phyloP scores from a whole-genome alignment of 352 stramenopile species.

The Globisporangium paddicum region DNA sequence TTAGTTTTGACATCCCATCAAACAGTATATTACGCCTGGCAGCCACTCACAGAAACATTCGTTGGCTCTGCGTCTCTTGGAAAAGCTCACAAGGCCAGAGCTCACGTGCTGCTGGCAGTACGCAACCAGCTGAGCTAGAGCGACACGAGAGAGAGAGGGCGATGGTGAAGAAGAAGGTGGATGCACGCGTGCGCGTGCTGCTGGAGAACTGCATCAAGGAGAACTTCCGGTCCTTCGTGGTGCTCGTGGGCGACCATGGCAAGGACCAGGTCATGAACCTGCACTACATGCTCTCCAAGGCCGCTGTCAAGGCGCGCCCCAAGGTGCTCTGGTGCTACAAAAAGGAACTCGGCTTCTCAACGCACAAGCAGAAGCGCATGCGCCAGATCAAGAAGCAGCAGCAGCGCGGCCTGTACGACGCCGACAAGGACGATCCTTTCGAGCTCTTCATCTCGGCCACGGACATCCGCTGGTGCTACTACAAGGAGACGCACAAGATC shows the following conservation, averaged over 20 bases:
- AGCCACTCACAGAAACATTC: neutral
- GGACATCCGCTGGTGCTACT: constrained; percentile 99
- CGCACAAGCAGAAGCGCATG: constrained; percentile 94
- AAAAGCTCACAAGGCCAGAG: neutral
- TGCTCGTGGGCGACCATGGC: constrained; percentile 98
- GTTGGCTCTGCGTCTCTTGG: constrained; percentile 13
- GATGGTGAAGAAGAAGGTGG: constrained; percentile 99
- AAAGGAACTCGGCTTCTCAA: constrained; percentile 99
- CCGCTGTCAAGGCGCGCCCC: constrained; percentile 91
- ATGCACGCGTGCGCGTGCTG: constrained; percentile 96
- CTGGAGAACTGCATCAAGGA: constrained; percentile 97
- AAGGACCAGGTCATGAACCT: constrained; percentile 99
- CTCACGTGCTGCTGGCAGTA: constrained; percentile 15
- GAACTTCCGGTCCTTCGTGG: constrained; percentile 96
- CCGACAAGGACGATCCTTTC: constrained; percentile 94
- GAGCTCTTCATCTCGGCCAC: constrained; percentile 99
- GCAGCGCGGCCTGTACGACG: constrained; percentile 90
- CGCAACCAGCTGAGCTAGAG: constrained; percentile 1
- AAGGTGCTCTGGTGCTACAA: constrained; percentile 99
- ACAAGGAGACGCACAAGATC: constrained; percentile 99
- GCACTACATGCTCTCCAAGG: constrained; percentile 97
- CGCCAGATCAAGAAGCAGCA: constrained; percentile 95
- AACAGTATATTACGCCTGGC: too few species aligned
- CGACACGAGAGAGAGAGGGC: neutral
- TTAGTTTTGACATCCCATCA: too few species aligned